Evolutionary conservation across 106 monocot genomes (phyloP), one percentile per base, ranked within the genome.

Genomic region (Acorus gramineus): DNA sequence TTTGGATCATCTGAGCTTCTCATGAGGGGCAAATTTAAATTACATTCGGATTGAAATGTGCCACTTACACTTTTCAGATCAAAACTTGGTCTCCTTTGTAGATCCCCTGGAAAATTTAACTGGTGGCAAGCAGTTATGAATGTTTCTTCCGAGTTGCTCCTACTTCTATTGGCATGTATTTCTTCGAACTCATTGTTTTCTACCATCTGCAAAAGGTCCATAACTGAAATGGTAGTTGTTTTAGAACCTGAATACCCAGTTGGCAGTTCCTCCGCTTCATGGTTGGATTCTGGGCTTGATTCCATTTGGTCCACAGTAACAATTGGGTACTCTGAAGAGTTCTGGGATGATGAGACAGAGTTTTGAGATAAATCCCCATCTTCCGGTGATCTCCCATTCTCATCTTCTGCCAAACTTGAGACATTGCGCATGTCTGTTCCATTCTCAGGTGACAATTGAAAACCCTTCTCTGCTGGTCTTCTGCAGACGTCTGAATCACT

Each of bases 181-280:
- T 79, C 76, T 44, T 68, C 44, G 2, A 76, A 69, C 11, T 7
- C 61, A 12, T 14, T 55, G 9, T 44, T 59, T 47, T 60, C 73
- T 60, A 77, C 80, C 67, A 90, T 76, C 55, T 73, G 68, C 59
- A 90, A 65, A 61, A 96, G 78, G 45, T 83, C 65, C 52, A 66
- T 85, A 51, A 84, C 90, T 63, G 86, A 77, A 69, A 68, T 74
- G 8, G 66, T 80, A 66, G 52, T 28, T 28, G 28, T 69, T 5
- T 68, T 74, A 47, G 70, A 60, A 44, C 62, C 46, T 47, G 49
- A 56, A 42, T 56, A 69, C 55, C 63, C 62, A 50, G 11, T 57
- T 14, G 62, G 45, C 6, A 75, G 14, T 28, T 67, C 52, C 46
- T 72, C 78, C 49, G 57, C 12, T 14, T 79, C 57, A 66, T 66